Evolutionary conservation across 371 early-diverging fungal genomes (phyloP).

Genomic region (Mucor mucedo): DNA sequence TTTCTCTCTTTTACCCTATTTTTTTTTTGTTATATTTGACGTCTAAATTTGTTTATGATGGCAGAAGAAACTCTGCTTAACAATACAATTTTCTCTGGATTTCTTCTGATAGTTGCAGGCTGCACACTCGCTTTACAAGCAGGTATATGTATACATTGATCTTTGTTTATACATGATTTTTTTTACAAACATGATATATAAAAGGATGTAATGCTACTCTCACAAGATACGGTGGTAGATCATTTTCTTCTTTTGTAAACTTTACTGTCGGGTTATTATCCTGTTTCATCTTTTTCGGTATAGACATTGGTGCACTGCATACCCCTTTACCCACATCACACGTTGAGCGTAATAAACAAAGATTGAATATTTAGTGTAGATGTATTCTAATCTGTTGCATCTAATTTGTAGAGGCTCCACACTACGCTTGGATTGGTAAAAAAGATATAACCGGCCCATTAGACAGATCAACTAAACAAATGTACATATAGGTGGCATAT

Average conservation of each 20-base stretch:
- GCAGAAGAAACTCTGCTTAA: constrained; percentile 11
- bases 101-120: constrained; percentile 22
- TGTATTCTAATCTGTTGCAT: background rate
- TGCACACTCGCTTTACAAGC: constrained; percentile 25
- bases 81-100: constrained; percentile 18
- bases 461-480: too few species aligned
- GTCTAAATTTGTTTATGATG: background rate
- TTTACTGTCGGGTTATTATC: constrained; percentile 32
- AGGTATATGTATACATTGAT: constrained; percentile 9
- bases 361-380: background rate
- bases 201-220: constrained; percentile 36
- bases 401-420: constrained; percentile 27
- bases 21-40: too few species aligned
- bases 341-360: constrained; percentile 6
- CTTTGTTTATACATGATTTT: background rate
- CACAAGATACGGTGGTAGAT: constrained; percentile 32
- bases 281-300: constrained; percentile 34
- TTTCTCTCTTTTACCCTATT: too few species aligned
- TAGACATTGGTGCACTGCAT: constrained; percentile 28
- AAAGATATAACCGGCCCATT: too few species aligned
- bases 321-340: constrained; percentile 31
- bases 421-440: constrained; percentile 42
- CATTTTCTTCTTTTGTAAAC: constrained; percentile 34
- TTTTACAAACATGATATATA: background rate
- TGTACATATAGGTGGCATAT: constrained; percentile 28